These are phyloP conservation scores for Nemania sp. DNA, from an alignment of 2,329 filamentous ascomycete genomes.

Conservation along the genomic window DNA sequence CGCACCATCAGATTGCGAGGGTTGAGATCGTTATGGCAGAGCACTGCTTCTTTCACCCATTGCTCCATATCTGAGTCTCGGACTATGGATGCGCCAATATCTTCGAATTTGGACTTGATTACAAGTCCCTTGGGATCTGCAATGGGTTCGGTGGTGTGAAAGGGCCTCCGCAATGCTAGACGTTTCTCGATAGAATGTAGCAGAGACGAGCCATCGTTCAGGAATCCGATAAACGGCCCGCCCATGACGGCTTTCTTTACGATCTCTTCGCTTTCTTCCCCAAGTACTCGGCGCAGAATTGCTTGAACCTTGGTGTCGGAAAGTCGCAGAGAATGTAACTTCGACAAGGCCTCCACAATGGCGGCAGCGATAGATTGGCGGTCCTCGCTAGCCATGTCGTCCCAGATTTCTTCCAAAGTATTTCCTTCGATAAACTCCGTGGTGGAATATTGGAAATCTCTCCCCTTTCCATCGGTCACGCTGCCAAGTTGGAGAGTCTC, in stretches of 20 bases:
- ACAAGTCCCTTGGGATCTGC: background rate
- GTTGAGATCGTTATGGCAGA: constrained; percentile 34
- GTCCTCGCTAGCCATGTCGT: constrained; percentile 9
- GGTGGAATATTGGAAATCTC: constrained; percentile 15
- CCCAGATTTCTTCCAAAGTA: constrained; percentile 17
- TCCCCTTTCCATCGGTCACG: constrained; percentile 10
- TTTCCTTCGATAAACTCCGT: constrained; percentile 19
- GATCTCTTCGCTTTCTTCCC: constrained; percentile 11
- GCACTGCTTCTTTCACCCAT: constrained; percentile 31
- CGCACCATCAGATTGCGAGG: constrained; percentile 29
- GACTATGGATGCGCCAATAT: constrained; percentile 25
- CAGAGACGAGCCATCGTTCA: constrained; percentile 10
- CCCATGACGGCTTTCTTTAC: constrained; percentile 9
- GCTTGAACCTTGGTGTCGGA: background rate
- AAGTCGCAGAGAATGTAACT: constrained; percentile 15
- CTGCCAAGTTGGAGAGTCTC: constrained; percentile 13
- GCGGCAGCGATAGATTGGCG: constrained; percentile 10
- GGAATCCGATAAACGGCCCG: constrained; percentile 18
- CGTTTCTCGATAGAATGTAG: constrained; percentile 13
- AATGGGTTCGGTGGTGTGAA: constrained; percentile 13
- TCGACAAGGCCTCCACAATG: constrained; percentile 9
- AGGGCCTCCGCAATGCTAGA: constrained; percentile 1
- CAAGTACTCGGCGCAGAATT: constrained; percentile 10
- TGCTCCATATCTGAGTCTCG: constrained; percentile 28
- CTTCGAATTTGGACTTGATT: constrained; percentile 23